Base-by-base conservation (phyloP, 2,329 filamentous ascomycete genomes). In the Claviceps humidiphila region DNA sequence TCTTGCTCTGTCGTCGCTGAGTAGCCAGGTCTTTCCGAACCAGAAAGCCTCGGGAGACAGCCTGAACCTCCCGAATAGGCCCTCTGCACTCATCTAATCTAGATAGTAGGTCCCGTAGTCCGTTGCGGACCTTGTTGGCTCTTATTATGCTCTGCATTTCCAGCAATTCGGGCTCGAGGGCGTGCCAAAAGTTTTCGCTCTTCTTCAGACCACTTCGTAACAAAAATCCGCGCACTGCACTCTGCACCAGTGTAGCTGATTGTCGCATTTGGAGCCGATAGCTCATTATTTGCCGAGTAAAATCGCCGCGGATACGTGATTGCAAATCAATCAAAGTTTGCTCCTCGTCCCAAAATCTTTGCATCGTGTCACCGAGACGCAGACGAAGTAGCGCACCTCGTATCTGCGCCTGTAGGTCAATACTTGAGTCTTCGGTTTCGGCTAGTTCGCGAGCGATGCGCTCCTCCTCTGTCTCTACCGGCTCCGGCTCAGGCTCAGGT, bases 391-490 rank as follows among this genome's bases (percentile, higher is more conserved):
- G 65, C 0, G 90, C 89, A 39, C 91, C 93, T 53, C 89, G 80
- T 8, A 90, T 79, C 64, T 96, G 89, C 40, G 87, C 82, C 65
- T 98, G 94, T 30, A 98, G 74, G 54, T 97, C 91, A 17, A 81
- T 61, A 44, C 97, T 81, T 3, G 74, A 71, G 0, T 67, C 69
- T 64, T 93, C 86, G 54, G 88, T 84, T 60, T 95, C 89, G 14
- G 74, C 77, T 4, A 98, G 69, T 64, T 95, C 89, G 51, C 89
- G 78, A 48, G 90, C 81, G 52, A 93, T 84, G 44, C 89, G 77
- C 61, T 97, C 89, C 61, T 97, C 87, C 60, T 97, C 91, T 0
- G 87, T 89, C 63, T 97, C 93, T 63, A 86, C 82, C 0, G 85
- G 85, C 60, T 89, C 84, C 0, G 85, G 86, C 53, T 85, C 89